Percentiles rank a stretch among this genome's conserved stretches.
These are phyloP conservation scores for Russula foetens DNA, from an alignment of 768 basidiomycete species.

Conservation along the genomic window DNA sequence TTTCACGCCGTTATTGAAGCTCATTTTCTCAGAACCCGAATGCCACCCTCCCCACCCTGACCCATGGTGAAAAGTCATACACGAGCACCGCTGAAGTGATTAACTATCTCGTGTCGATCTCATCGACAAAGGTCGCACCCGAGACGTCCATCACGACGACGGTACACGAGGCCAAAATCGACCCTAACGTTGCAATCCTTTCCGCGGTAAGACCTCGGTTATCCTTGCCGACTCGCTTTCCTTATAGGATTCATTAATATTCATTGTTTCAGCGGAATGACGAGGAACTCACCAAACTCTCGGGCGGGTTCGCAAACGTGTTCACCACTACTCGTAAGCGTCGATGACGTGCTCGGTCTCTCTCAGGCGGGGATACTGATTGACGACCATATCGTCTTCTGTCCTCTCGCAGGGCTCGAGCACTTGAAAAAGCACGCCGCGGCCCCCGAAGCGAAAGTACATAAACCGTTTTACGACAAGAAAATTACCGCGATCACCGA, in stretches of 20 bases:
- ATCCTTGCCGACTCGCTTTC: background rate
- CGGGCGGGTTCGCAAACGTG: conserved; percentile 25
- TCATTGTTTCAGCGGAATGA: conserved; percentile 38
- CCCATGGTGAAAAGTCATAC: conserved; percentile 20
- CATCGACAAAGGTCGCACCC: conserved; percentile 30
- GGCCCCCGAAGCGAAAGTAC: conserved; percentile 28
- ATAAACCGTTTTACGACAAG: conserved; percentile 37
- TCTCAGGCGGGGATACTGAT: background rate
- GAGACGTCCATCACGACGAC: conserved; percentile 30
- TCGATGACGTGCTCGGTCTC: conserved; percentile 1
- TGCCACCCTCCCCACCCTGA: conserved; percentile 12
- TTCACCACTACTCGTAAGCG: conserved; percentile 36
- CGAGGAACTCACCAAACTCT: conserved; percentile 36
- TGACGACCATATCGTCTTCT: background rate
- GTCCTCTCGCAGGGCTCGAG: conserved; percentile 32
- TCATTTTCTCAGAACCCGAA: conserved; percentile 13
- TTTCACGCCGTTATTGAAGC: background rate
- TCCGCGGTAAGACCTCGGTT: conserved; percentile 29
- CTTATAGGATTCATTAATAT: background rate
- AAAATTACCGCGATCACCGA: conserved; percentile 35
- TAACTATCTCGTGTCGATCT: conserved; percentile 33
- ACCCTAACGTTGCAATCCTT: conserved; percentile 45
- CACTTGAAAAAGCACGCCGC: conserved; percentile 32
- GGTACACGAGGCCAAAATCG: conserved; percentile 38
- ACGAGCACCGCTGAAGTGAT: conserved; percentile 36